phyloP scores from a whole-genome alignment of 805 yeast genomes.

The Nakazawaea peltata region DNA sequence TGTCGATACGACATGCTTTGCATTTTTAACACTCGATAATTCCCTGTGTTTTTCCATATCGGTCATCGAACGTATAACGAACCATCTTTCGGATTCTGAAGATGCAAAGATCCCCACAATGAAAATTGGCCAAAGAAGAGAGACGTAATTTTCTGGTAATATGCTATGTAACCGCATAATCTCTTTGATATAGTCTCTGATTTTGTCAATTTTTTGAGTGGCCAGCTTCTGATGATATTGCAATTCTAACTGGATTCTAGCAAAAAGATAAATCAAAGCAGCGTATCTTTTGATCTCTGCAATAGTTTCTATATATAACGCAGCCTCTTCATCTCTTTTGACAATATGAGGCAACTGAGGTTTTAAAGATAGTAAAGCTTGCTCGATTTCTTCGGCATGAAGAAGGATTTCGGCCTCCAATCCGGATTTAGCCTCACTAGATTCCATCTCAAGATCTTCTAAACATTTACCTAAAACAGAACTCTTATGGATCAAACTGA shows the following conservation, averaged over 20 bases:
- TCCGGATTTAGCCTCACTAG: conserved; percentile 9
- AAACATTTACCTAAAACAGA: conserved; percentile 28
- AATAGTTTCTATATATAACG: conserved; percentile 18
- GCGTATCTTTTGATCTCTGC: conserved; percentile 31
- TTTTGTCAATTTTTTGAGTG: conserved; percentile 7
- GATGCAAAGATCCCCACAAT: conserved; percentile 27
- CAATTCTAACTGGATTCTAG: conserved; percentile 24
- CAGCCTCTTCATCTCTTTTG: conserved; percentile 13
- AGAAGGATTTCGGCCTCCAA: conserved; percentile 16
- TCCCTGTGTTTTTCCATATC: conserved; percentile 29
- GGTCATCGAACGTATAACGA: conserved; percentile 24
- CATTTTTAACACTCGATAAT: conserved; percentile 29
- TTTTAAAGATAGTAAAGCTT: conserved; percentile 16
- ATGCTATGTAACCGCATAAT: conserved; percentile 17
- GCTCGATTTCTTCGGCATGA: conserved; percentile 21
- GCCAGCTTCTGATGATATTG: conserved; percentile 13
- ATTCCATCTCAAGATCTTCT: conserved; percentile 24
- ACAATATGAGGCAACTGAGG: conserved; percentile 16
- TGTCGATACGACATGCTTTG: conserved; percentile 23
- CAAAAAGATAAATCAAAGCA: conserved; percentile 26
- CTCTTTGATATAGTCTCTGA: conserved; percentile 14
- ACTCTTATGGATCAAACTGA: conserved; percentile 27
- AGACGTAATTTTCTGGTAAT: conserved; percentile 25
- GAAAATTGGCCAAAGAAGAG: conserved; percentile 33
- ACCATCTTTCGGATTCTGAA: conserved; percentile 29